Evolutionary conservation across 164 flowering plant genomes (phyloP).

Genomic region (Hamamelis virginiana): DNA sequence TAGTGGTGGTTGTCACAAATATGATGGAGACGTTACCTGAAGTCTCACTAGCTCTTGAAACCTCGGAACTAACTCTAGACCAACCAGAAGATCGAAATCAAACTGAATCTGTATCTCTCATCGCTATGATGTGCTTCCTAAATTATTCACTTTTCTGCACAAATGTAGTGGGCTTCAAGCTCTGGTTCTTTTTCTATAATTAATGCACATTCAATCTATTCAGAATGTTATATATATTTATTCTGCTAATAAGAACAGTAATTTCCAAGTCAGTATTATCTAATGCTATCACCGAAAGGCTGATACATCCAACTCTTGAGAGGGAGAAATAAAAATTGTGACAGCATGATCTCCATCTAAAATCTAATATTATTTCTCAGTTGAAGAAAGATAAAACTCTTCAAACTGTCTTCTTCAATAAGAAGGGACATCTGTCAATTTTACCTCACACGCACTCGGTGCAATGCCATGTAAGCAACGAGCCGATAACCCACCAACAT

Average conservation of each 20-base stretch:
- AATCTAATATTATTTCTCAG: constrained; percentile 30
- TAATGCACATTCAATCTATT: neutral
- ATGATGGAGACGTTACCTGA: neutral
- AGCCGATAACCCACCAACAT: constrained; percentile 90
- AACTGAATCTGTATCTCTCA: neutral
- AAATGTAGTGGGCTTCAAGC: neutral
- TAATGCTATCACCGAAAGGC: constrained; percentile 7
- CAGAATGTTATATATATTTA: neutral
- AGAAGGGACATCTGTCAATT: constrained; percentile 4
- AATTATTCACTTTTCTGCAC: neutral
- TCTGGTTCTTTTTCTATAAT: neutral
- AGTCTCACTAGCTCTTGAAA: neutral
- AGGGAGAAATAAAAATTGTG: constrained; percentile 16
- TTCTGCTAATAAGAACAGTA: neutral
- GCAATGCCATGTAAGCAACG: constrained; percentile 80
- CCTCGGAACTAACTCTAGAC: neutral
- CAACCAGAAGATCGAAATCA: neutral
- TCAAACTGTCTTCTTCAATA: constrained; percentile 17
- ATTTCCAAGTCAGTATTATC: constrained; percentile 11
- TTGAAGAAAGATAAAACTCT: constrained; percentile 42
- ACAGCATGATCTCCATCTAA: constrained; percentile 17
- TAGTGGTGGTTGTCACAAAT: neutral
- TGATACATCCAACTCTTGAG: constrained; percentile 8
- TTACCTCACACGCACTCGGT: constrained; percentile 55
- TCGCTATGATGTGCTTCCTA: neutral